Evolutionary conservation across 169 alveolate genomes (phyloP), one percentile per base, ranked within the genome.

Genomic region (Cryptosporidium tyzzeri): DNA sequence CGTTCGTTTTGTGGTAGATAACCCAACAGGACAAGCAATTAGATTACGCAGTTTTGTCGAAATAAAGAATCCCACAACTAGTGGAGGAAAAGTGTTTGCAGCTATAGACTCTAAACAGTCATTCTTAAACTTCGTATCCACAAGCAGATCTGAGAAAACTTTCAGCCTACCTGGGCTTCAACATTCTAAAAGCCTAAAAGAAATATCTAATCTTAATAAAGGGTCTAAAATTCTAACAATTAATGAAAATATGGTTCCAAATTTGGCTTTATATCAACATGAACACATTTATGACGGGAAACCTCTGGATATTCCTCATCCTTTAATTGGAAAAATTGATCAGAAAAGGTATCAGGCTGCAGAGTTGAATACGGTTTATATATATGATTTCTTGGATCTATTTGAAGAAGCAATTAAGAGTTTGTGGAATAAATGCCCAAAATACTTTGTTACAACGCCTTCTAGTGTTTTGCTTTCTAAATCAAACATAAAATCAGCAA

Each of bases 321-420:
- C 93, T 44, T 69, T 73, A 33, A 84, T 91, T n/a, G 91, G 92
- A 18, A 85, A 84, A 45, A 71, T 87, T 8, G 94, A 92, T 51
- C 91, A 53, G 26, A 69, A 75, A 35, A 84, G 93, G 26, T 61
- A 69, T 29, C 73, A 51, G 6, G 94, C 93, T 59, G 70, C 93
- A 39, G 85, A 67, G 21, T 45, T 92, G 44, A 70, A 86, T 65
- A 85, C 93, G 45, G 92, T 87, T 14, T 93, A 93, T 55, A 86
- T 91, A 16, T 93, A 91, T 59, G 95, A 93, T 41, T 93, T 93
- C 73, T 59, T 68, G 84, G 94, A 89, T 29, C 74, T 93, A 31
- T 50, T 93, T 41, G 94, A 91, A 61, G 91, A 80, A 16, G 94
- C 94, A 48, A 68, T 93, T 48, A 69, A 58, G 65, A 75, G 86